These are phyloP conservation scores for Pseudocercospora fijiensis DNA, from an alignment of 2,329 filamentous ascomycete genomes.

Conservation along the genomic window DNA sequence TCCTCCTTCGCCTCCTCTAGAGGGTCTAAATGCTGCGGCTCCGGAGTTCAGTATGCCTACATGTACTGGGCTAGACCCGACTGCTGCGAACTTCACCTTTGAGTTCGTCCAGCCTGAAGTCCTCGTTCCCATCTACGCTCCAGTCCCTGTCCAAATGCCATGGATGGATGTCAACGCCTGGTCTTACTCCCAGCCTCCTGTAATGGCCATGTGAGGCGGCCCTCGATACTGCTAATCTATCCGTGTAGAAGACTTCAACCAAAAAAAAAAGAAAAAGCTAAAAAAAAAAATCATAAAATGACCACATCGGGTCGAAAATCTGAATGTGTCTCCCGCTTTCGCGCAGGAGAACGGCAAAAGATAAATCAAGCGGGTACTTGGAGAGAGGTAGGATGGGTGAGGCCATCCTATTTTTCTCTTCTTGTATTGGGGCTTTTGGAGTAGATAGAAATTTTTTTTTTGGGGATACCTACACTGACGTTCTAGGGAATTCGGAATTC, in stretches of 20 bases:
- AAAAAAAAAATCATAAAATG: neutral
- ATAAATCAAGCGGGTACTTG: neutral
- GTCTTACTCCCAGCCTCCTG: neutral
- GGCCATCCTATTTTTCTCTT: neutral
- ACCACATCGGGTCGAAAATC: constrained; percentile 1
- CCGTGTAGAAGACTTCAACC: neutral
- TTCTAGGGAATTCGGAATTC: neutral
- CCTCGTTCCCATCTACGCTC: neutral
- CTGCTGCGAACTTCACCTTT: neutral
- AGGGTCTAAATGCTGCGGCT: neutral
- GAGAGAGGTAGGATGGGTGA: neutral
- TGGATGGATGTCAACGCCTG: neutral
- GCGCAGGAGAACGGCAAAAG: neutral
- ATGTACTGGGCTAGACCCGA: neutral
- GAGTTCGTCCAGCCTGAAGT: neutral
- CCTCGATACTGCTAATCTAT: neutral
- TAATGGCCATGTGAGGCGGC: too few relatives aligned
- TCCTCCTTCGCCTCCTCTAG: neutral
- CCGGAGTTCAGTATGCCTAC: neutral
- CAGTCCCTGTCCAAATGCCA: neutral
- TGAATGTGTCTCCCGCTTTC: neutral
- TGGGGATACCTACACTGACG: neutral
- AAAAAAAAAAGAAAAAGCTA: neutral
- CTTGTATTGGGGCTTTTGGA: neutral
- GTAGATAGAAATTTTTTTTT: too few relatives aligned